Base-by-base conservation (phyloP, 2,329 filamentous ascomycete genomes). In the Bertia moriformis region DNA sequence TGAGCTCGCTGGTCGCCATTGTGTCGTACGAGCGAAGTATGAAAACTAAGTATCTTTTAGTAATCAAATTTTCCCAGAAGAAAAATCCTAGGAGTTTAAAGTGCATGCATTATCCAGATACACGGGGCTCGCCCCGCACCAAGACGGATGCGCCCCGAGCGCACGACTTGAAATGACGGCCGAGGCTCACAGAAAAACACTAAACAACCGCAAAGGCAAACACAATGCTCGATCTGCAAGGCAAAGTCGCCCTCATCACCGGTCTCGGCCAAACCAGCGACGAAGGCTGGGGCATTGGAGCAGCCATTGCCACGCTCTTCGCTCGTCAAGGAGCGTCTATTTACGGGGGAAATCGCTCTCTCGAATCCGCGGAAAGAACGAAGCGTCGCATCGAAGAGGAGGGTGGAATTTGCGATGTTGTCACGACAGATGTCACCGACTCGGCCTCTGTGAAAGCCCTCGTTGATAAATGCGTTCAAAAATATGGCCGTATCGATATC, bases 401-500 rank as follows among this genome's bases (percentile, higher is more conserved):
- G 2, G 55, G 51, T 1, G 55, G 57, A 2, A 42, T 43, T 4
- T 63, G 60, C 42, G 50, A 59, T 10, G 48, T 67, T 3, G 53
- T 70, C 48, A 58, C 51, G 4, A 58, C 59, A 13, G 57, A 78
- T 46, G 71, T 72, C 2, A 76, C 71, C 0, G 63, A 65, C 4
- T 61, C 65, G 0, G 48, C 52, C 0, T 67, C 68, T 14, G 70
- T 75, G 48, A 66, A 70, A 43, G 49, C 51, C 0, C 60, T 76
- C 0, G 63, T 78, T 3, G 62, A 69, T 22, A 60, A 62, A 0
- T 74, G 70, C 35, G 47, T 72, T 14, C 49, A 56, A 0, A 65
- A 63, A 29, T 63, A 74, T 43, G 69, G 70, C 5, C 61, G 67
- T 4, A 67, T 77, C 39, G 73, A 78, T 44, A 69, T 78, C 17